A percentile compares a stretch with the other conserved stretches of the same genome.
These are phyloP conservation scores for Monosporozyma aerobia DNA, from an alignment of 805 yeast genomes.

Conservation along the genomic window DNA sequence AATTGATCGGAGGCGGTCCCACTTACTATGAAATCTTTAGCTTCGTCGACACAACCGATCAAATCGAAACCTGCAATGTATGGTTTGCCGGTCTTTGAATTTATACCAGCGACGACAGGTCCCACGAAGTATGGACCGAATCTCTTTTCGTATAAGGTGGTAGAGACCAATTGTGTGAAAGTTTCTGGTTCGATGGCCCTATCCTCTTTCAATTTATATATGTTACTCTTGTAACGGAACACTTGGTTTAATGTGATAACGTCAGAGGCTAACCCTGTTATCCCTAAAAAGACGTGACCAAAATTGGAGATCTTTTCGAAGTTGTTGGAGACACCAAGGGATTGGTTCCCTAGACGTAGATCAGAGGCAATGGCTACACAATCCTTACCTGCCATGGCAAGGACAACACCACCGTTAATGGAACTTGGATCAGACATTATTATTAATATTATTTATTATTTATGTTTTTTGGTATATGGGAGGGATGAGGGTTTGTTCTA, in stretches of 20 bases:
- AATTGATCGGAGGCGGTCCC: conserved; percentile 97
- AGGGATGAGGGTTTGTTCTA: no score
- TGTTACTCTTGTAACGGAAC: conserved; percentile 75
- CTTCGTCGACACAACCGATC: conserved; percentile 93
- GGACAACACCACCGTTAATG: conserved; percentile 88
- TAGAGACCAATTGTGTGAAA: conserved; percentile 84
- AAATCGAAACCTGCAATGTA: conserved; percentile 92
- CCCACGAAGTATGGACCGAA: conserved; percentile 96
- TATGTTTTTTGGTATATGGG: not conserved
- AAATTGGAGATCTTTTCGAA: conserved; percentile 86
- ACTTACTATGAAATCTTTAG: conserved; percentile 86
- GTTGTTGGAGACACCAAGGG: conserved; percentile 82
- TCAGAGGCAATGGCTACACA: conserved; percentile 98
- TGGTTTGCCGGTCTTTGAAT: conserved; percentile 74
- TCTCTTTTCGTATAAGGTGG: conserved; percentile 82
- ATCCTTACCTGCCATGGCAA: conserved; percentile 97
- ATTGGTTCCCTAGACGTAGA: conserved; percentile 86
- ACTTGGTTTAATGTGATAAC: conserved; percentile 76
- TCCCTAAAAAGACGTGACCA: conserved; percentile 80
- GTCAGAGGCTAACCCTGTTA: conserved; percentile 93
- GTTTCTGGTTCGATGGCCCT: conserved; percentile 87
- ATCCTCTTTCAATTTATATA: conserved; percentile 87
- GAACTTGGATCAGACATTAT: conserved; percentile 72
- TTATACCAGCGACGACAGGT: conserved; percentile 92
- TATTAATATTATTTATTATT: not conserved